Base-by-base conservation (phyloP, 108 stramenopile genomes). In the Mayamaea pseudoterrestris region DNA sequence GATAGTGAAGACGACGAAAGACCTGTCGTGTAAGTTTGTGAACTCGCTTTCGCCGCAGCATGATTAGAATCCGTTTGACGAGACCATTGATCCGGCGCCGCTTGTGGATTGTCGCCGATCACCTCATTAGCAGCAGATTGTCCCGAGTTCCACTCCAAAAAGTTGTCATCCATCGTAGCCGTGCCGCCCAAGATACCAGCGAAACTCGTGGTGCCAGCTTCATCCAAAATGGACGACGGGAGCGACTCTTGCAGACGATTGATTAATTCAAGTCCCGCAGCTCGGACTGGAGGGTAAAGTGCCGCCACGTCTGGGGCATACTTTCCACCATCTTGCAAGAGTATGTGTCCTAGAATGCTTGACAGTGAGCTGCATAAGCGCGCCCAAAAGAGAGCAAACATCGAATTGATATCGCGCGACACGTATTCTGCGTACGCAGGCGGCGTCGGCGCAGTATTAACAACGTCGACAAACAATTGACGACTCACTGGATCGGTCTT, bases 161-260 rank as follows among this genome's bases (percentile, higher is more conserved):
- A 71, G 7, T 70, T 36, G 36, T 86, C 76, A 51, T 80, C 76
- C 9, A 88, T 53, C 5, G 50, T 57, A 1, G 68, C 68, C 20
- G 87, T 80, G 17, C 87, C 87, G 32, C 87, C 87, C 60, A 90
- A 60, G 23, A 82, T 58, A 9, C 80, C 85, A 30, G 18, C 84
- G 61, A 23, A 74, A 25, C 47, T 37, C 39, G 57, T 39, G 3
- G 58, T 52, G 22, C 70, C 52, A 1, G 58, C 40, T 22, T 57
- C 51, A 51, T 79, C 82, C n/a, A 58, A 57, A 18, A 66, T 24
- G 9, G 35, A 23, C 35, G 68, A 73, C 44, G 76, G 74, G 68
- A 84, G 74, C 25, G 65, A 41, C 49, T 90, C 87, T 30, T 80
- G 57, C 6, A 84, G 37, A n/a, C 57, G 63, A 16, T 71, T 71